phyloP scores from a whole-genome alignment of 202 grass and related monocot species.

The Zoysia matrella region DNA sequence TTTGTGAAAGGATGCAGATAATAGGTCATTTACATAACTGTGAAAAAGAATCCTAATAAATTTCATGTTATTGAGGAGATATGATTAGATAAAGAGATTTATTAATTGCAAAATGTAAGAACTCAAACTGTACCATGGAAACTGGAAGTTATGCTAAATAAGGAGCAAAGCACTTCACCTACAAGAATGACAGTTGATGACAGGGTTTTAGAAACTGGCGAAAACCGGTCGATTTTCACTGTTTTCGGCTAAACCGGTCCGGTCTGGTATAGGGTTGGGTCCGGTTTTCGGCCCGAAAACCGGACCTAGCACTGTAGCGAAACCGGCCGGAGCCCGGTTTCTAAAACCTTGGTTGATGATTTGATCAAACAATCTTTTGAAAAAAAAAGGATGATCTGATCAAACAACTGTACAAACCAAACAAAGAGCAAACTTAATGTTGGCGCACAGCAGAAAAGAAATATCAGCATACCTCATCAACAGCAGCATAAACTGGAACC shows the following conservation, averaged over 20 bases:
- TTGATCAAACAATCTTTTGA: too few species aligned
- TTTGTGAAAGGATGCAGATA: not conserved
- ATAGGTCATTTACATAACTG: not conserved
- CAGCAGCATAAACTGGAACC: conserved; percentile 86
- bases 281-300: too few species aligned
- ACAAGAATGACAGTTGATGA: not conserved
- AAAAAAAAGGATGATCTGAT: not conserved
- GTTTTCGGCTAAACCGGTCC: too few species aligned
- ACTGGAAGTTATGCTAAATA: conserved; percentile 8
- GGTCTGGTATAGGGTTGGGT: too few species aligned
- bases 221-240: too few species aligned
- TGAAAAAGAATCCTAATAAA: not conserved
- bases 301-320: too few species aligned
- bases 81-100: not conserved
- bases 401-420: conserved; percentile 4
- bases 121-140: conserved; percentile 19
- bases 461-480: conserved; percentile 76
- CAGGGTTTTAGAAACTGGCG: too few species aligned
- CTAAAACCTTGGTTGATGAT: too few species aligned
- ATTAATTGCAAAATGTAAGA: conserved; percentile 7
- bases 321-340: too few species aligned
- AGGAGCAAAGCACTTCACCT: not conserved
- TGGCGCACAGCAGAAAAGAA: not conserved
- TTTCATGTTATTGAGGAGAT: conserved; percentile 8
- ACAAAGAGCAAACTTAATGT: conserved; percentile 29